phyloP scores from a whole-genome alignment of 192 early-diverging fungal genomes.

The Podila verticillata region DNA sequence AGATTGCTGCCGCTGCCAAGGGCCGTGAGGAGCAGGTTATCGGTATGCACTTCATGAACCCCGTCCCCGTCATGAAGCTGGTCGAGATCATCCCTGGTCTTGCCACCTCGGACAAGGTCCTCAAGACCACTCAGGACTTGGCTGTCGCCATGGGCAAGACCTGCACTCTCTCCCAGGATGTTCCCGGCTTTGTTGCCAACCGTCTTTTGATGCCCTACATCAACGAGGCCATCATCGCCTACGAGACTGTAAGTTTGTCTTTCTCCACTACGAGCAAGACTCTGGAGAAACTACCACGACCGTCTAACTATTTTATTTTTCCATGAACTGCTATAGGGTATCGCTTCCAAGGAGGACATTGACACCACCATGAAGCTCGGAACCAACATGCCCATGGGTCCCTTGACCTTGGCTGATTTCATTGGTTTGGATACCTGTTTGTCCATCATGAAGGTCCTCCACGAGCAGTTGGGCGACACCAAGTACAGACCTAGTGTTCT shows the following conservation, averaged over 20 bases:
- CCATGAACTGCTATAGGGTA: conserved; percentile 64
- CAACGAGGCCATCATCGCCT: conserved; percentile 91
- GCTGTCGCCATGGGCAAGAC: conserved; percentile 93
- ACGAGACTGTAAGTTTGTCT: conserved; percentile 73
- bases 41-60: conserved; percentile 99
- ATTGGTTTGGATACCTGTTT: conserved; percentile 98
- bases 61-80: conserved; percentile 95
- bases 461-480: conserved; percentile 89
- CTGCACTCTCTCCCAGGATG: conserved; percentile 87
- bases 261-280: too few species aligned
- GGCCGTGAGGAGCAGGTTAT: conserved; percentile 84
- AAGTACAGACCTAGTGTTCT: conserved; percentile 96
- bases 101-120: conserved; percentile 78
- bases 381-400: conserved; percentile 98
- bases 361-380: conserved; percentile 99
- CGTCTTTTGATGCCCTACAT: conserved; percentile 99
- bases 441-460: conserved; percentile 95
- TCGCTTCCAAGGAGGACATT: conserved; percentile 93
- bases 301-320: neutral
- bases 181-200: conserved; percentile 98
- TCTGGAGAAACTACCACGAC: too few species aligned
- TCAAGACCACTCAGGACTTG: conserved; percentile 77
- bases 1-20: conserved; percentile 92
- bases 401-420: conserved; percentile 95
- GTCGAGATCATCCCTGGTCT: conserved; percentile 97